A percentile compares a stretch with the other conserved stretches of the same genome.
Evolutionary conservation across 2,329 filamentous ascomycete genomes (phyloP).

Genomic region (Taxawa tesnikishii): DNA sequence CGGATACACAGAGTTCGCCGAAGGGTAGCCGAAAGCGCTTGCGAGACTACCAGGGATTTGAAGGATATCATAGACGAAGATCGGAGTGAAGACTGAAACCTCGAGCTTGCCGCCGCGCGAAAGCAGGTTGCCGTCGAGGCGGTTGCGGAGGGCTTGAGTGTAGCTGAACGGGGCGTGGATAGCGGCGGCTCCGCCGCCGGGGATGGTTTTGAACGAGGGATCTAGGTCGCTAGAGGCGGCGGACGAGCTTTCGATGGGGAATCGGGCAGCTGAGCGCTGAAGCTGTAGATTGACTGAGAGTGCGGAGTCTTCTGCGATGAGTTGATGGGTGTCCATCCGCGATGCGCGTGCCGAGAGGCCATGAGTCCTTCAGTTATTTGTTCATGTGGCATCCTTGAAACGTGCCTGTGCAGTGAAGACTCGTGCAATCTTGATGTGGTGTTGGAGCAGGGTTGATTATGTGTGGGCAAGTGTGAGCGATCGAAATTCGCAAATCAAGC

Average conservation of each 20-base stretch:
- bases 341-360: too few species aligned
- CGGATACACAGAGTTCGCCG: conserved; percentile 24
- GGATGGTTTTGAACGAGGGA: neutral
- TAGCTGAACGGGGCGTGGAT: conserved; percentile 11
- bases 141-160: conserved; percentile 14
- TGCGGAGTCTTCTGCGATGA: too few species aligned
- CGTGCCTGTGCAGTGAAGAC: too few species aligned
- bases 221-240: neutral
- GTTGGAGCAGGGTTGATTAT: too few species aligned
- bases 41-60: conserved; percentile 32
- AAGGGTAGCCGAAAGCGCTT: conserved; percentile 22
- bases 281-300: too few species aligned
- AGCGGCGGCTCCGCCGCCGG: neutral
- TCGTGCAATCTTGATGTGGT: too few species aligned
- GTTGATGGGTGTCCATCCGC: neutral
- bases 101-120: conserved; percentile 41
- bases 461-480: too few species aligned
- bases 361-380: too few species aligned
- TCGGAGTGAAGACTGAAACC: conserved; percentile 40
- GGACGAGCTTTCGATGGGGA: too few species aligned
- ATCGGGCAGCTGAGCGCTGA: too few species aligned
- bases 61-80: conserved; percentile 39
- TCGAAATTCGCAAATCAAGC: too few species aligned
- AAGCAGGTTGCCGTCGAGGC: conserved; percentile 16
- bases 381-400: too few species aligned